These are phyloP conservation scores for Taiozyma sp. DNA, from an alignment of 1,139 yeast genomes.

Conservation along the genomic window DNA sequence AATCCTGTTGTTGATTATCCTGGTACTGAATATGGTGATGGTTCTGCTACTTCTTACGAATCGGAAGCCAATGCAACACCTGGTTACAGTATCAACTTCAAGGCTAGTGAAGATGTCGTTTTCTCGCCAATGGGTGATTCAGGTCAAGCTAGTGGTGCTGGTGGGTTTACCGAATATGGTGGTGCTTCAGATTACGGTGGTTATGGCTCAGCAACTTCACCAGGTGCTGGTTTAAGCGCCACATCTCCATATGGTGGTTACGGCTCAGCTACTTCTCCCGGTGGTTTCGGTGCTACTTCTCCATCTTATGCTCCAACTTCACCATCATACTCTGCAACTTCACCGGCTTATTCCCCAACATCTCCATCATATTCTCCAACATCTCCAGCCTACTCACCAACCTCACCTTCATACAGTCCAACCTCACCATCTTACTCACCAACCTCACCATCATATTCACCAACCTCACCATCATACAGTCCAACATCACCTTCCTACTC, in stretches of 20 bases:
- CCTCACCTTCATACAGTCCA: conserved; percentile 63
- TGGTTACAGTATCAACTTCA: conserved; percentile 65
- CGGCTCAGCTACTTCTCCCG: conserved; percentile 66
- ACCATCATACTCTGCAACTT: conserved; percentile 68
- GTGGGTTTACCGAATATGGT: conserved; percentile 93
- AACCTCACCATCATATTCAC: conserved; percentile 57
- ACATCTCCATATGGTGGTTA: conserved; percentile 48
- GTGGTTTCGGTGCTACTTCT: conserved; percentile 59
- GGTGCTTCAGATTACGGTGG: conserved; percentile 48
- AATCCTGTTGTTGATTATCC: conserved; percentile 32
- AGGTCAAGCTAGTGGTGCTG: conserved; percentile 70
- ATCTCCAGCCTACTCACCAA: conserved; percentile 63
- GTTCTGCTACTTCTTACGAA: conserved; percentile 94
- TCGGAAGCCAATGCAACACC: conserved; percentile 76
- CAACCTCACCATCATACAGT: conserved; percentile 56
- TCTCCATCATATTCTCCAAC: conserved; percentile 70
- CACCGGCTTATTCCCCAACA: conserved; percentile 61
- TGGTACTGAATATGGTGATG: conserved; percentile 52
- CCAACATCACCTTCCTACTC: conserved; percentile 37
- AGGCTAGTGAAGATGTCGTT: conserved; percentile 78
- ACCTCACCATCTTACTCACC: conserved; percentile 62
- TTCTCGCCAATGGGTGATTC: conserved; percentile 94
- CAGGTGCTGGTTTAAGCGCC: conserved; percentile 40
- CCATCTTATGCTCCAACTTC: conserved; percentile 72
- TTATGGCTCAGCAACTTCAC: conserved; percentile 66